Evolutionary conservation across 2,329 filamentous ascomycete genomes (phyloP).

Genomic region (Phialocephala subalpina): DNA sequence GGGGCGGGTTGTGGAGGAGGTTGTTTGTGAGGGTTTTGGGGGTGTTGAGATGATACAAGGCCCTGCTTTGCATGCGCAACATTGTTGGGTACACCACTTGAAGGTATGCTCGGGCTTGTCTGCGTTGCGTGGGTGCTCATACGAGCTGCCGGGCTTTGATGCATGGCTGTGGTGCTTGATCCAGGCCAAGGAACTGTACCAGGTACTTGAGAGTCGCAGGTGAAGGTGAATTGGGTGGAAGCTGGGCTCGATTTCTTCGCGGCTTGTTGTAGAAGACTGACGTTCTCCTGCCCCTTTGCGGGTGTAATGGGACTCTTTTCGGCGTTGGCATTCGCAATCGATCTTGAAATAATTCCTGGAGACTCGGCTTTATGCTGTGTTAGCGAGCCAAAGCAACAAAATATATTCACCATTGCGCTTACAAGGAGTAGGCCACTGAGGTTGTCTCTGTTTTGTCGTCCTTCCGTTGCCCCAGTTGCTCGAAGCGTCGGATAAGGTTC

Average conservation of each 20-base stretch:
- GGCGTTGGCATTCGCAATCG: conserved; percentile 91
- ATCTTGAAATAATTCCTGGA: conserved; percentile 85
- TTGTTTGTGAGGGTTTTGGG: conserved; percentile 51
- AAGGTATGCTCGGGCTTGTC: conserved; percentile 42
- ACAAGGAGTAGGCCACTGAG: conserved; percentile 42
- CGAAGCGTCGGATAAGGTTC: conserved; percentile 63
- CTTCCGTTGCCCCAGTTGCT: conserved; percentile 45
- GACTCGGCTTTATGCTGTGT: conserved; percentile 56
- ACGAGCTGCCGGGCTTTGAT: conserved; percentile 36
- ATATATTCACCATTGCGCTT: conserved; percentile 33
- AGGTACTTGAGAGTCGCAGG: conserved; percentile 88
- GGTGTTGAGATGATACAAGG: conserved; percentile 42
- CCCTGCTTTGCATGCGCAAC: conserved; percentile 39
- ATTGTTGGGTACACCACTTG: conserved; percentile 21
- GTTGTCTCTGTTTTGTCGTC: conserved; percentile 42
- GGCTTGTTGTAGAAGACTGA: conserved; percentile 76
- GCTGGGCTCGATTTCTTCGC: conserved; percentile 68
- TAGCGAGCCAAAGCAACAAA: conserved; percentile 40
- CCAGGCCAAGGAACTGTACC: conserved; percentile 81
- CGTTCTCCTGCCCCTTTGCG: conserved; percentile 75
- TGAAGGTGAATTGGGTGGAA: conserved; percentile 95
- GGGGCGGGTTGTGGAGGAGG: conserved; percentile 47
- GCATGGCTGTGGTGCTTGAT: conserved; percentile 34
- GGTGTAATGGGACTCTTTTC: conserved; percentile 70
- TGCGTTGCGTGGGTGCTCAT: conserved; percentile 45